Conservation (phyloP, 352 stramenopile species). For the Globisporangium cystogenes region DNA sequence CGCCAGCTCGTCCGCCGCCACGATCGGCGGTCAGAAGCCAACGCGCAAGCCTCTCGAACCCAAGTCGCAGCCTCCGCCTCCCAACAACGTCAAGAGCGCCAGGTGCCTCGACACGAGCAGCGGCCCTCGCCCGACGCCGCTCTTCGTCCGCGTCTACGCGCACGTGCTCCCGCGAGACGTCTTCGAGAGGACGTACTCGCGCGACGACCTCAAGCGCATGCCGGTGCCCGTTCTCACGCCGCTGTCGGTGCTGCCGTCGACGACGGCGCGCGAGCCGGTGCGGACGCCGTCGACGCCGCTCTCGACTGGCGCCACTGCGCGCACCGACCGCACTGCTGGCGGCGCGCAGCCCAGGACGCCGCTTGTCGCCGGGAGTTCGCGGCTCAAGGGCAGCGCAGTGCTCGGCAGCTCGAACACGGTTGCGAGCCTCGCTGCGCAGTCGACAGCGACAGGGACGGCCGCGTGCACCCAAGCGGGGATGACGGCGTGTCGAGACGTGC, state of each 20-base stretch:
- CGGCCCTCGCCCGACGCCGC: constrained; percentile 5
- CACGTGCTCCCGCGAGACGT: constrained; percentile 46
- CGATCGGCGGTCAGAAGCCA: background rate
- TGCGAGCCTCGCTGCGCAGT: background rate
- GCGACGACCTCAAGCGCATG: constrained; percentile 23
- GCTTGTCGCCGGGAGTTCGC: constrained; percentile 3
- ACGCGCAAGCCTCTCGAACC: background rate
- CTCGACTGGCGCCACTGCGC: background rate
- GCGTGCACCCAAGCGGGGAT: constrained; percentile 4
- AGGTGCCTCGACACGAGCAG: background rate
- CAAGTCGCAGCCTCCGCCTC: background rate
- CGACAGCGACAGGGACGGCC: background rate
- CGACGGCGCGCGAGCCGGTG: background rate
- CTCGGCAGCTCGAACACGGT: background rate
- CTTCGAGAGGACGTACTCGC: constrained; percentile 47
- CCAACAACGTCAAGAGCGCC: constrained; percentile 11
- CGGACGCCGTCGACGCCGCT: background rate
- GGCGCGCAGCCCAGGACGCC: constrained; percentile 1
- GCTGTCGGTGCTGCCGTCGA: background rate
- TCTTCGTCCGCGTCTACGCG: constrained; percentile 52
- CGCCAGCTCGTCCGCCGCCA: background rate
- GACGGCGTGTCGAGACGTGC: constrained; percentile 29
- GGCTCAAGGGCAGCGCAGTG: background rate
- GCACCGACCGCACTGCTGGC: background rate
- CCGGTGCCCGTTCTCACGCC: constrained; percentile 18